phyloP scores from a whole-genome alignment of 2,329 filamentous ascomycete species.

The Penicillium sp. region DNA sequence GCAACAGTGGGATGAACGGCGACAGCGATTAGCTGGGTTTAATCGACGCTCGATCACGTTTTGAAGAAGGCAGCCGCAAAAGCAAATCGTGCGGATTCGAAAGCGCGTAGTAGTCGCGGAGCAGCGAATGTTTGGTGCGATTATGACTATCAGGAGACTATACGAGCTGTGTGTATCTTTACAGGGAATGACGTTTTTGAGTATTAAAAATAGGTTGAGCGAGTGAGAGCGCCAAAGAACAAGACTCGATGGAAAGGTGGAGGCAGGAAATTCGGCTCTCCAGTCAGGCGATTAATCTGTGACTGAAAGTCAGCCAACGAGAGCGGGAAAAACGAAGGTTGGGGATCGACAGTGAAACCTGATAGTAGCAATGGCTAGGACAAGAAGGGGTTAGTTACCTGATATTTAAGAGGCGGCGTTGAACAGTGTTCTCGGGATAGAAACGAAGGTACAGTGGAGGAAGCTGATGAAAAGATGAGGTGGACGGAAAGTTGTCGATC shows the following conservation, averaged over 20 bases:
- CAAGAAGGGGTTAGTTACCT: constrained; percentile 13
- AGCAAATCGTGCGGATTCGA: constrained; percentile 6
- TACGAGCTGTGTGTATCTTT: background rate
- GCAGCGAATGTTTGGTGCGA: background rate
- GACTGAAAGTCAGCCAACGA: constrained; percentile 13
- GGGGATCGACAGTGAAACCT: constrained; percentile 15
- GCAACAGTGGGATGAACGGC: constrained; percentile 23
- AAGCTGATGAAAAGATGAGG: constrained; percentile 10
- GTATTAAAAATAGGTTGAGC: constrained; percentile 8
- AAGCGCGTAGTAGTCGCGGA: background rate
- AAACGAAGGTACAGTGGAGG: constrained; percentile 1
- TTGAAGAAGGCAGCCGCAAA: constrained; percentile 12
- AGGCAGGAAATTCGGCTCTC: constrained; percentile 17
- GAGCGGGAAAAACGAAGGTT: constrained; percentile 8
- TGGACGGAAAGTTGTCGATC: constrained; percentile 4
- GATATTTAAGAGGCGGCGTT: background rate
- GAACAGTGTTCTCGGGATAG: background rate
- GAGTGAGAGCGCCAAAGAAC: constrained; percentile 2
- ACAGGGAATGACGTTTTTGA: constrained; percentile 15
- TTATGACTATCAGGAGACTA: constrained; percentile 9
- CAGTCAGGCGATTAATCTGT: background rate
- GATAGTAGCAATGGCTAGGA: constrained; percentile 8
- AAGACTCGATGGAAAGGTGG: constrained; percentile 4
- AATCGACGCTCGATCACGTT: constrained; percentile 15
- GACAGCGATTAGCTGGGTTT: constrained; percentile 16